Conservation (phyloP, 192 early-diverging fungal genomes). For the Umbelopsis isabellina region DNA sequence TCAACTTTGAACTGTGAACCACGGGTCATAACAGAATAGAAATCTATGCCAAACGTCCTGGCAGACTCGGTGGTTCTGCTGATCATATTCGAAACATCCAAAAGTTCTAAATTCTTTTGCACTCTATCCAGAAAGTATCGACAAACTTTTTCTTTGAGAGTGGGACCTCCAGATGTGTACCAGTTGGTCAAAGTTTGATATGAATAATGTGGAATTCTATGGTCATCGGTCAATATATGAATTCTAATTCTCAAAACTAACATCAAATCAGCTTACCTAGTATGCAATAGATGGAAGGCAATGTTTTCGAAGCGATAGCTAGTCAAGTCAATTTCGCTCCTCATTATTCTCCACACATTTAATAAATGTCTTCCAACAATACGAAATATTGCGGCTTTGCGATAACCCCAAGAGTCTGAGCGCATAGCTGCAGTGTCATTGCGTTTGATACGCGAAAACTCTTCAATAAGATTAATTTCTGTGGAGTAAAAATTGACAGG, state of each 20-base stretch:
- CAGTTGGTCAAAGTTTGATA: slow-evolving; percentile 64
- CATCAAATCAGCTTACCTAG: slow-evolving; percentile 51
- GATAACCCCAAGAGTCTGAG: slow-evolving; percentile 57
- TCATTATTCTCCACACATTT: slow-evolving; percentile 89
- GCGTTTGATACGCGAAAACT: slow-evolving; percentile 26
- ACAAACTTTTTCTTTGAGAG: slow-evolving; percentile 63
- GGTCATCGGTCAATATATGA: slow-evolving; percentile 7
- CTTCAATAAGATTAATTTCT: slow-evolving; percentile 37
- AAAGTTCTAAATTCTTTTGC: slow-evolving; percentile 65
- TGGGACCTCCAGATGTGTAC: slow-evolving; percentile 52
- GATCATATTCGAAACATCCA: slow-evolving; percentile 73
- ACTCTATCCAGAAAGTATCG: slow-evolving; percentile 72
- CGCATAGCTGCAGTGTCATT: not conserved
- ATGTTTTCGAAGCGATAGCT: slow-evolving; percentile 82
- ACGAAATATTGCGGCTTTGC: slow-evolving; percentile 65
- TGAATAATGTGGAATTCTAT: slow-evolving; percentile 70
- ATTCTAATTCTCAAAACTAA: slow-evolving; percentile 6
- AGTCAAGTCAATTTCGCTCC: slow-evolving; percentile 73
- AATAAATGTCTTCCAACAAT: slow-evolving; percentile 79
- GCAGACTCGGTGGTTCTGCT: slow-evolving; percentile 82
- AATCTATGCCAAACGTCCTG: slow-evolving; percentile 89
- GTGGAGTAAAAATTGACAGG: not conserved
- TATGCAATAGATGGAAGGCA: slow-evolving; percentile 70
- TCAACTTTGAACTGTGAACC: slow-evolving; percentile 96
- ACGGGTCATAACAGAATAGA: slow-evolving; percentile 81